Conservation (phyloP, 208 protist species). For the Leishmania turanica region DNA sequence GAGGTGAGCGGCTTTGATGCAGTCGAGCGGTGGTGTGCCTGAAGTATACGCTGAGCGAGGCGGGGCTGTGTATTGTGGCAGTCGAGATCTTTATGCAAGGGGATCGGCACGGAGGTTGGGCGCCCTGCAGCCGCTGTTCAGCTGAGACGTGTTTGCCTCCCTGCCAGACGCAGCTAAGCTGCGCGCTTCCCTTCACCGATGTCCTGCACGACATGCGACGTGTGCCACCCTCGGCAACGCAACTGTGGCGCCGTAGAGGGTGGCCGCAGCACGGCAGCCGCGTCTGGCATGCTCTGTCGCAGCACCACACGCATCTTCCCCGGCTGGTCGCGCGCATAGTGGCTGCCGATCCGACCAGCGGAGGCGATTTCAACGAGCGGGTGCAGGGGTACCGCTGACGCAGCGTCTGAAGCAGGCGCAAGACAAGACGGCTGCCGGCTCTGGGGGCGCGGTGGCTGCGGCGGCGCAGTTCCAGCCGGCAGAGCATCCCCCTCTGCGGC, state of each 20-base stretch:
- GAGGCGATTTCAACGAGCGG: conserved; percentile 14
- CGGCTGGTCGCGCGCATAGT: conserved; percentile 16
- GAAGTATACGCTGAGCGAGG: conserved; percentile 39
- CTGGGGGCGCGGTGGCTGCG: too few relatives aligned
- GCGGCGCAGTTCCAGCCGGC: too few relatives aligned
- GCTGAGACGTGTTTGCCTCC: conserved; percentile 40
- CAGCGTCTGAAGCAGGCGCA: not conserved
- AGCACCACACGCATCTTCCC: conserved; percentile 17
- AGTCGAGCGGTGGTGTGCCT: conserved; percentile 39
- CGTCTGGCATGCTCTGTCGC: not conserved
- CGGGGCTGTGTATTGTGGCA: conserved; percentile 38
- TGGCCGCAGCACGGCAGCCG: not conserved
- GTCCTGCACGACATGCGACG: conserved; percentile 35
- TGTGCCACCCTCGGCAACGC: not conserved
- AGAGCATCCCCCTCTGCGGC: not conserved
- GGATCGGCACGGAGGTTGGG: conserved; percentile 27
- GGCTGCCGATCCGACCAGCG: conserved; percentile 4
- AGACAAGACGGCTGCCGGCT: too few relatives aligned
- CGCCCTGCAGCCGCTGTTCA: conserved; percentile 25
- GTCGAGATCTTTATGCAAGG: conserved; percentile 42
- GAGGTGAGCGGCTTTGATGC: conserved; percentile 31
- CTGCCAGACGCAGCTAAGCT: conserved; percentile 50
- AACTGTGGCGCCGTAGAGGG: not conserved
- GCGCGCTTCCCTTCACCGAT: conserved; percentile 52
- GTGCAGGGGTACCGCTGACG: conserved; percentile 18